Percentiles rank a stretch among this genome's conserved stretches.
These are phyloP conservation scores for Vitis hybrid DNA, from an alignment of 177 flowering plant genomes.

Conservation along the genomic window DNA sequence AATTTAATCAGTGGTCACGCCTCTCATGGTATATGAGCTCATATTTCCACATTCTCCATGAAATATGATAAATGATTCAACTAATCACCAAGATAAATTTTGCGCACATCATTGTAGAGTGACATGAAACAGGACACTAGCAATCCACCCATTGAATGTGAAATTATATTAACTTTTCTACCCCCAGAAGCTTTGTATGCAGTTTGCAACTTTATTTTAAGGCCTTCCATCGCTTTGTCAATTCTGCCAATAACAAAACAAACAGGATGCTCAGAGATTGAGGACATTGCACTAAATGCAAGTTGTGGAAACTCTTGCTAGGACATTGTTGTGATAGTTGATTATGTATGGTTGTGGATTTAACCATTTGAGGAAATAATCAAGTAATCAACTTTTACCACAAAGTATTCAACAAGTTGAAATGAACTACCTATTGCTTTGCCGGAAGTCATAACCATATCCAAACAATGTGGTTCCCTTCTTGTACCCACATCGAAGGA, in stretches of 20 bases:
- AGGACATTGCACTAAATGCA: neutral
- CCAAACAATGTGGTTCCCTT: conserved; percentile 92
- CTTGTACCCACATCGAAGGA: conserved; percentile 75
- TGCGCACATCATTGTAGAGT: conserved; percentile 68
- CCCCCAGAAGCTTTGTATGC: conserved; percentile 87
- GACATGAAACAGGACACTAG: conserved; percentile 73
- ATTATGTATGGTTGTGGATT: no score
- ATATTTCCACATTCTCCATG: neutral
- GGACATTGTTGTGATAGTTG: no score
- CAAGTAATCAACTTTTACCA: conserved; percentile 9
- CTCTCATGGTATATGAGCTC: conserved; percentile 5
- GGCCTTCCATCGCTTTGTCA: conserved; percentile 62
- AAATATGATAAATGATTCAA: conserved; percentile 2
- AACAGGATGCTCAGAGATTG: conserved; percentile 10
- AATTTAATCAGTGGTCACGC: conserved; percentile 8
- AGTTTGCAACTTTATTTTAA: conserved; percentile 60
- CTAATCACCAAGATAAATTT: conserved; percentile 1
- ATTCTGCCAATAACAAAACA: conserved; percentile 45
- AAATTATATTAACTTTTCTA: conserved; percentile 79
- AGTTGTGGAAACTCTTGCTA: neutral
- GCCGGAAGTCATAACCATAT: conserved; percentile 91
- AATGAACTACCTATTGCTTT: conserved; percentile 77
- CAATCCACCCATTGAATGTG: conserved; percentile 98
- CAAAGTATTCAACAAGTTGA: neutral
- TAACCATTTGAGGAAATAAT: neutral